Evolutionary conservation across 371 early-diverging fungal genomes (phyloP).

Genomic region (Circinella minor): DNA sequence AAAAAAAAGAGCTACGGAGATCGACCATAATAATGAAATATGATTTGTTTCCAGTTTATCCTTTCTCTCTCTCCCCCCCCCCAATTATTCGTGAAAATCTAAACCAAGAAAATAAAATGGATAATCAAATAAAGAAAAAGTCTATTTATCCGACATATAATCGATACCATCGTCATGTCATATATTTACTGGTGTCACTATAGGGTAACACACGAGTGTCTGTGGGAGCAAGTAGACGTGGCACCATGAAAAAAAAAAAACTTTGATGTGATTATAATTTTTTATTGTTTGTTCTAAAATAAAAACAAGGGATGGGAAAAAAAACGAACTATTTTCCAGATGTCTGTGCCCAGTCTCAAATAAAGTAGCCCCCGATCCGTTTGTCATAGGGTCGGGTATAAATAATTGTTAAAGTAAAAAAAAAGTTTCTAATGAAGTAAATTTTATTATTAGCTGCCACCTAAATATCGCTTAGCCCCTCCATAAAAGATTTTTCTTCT

Average conservation of each 20-base stretch:
- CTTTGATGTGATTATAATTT: not conserved
- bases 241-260: not conserved
- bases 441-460: constrained; percentile 2
- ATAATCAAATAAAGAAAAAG: too few relatives aligned
- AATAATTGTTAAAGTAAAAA: not conserved
- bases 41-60: too few relatives aligned
- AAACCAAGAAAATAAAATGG: too few relatives aligned
- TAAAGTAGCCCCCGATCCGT: constrained; percentile 8
- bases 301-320: not conserved
- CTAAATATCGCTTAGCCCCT: too few relatives aligned
- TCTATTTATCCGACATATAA: not conserved
- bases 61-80: too few relatives aligned
- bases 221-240: not conserved
- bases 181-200: not conserved
- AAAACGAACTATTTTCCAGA: not conserved
- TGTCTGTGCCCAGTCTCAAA: constrained; percentile 8
- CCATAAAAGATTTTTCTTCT: too few relatives aligned
- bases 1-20: too few relatives aligned
- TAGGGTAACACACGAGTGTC: not conserved
- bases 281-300: not conserved
- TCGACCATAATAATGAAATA: too few relatives aligned
- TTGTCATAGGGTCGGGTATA: constrained; percentile 7
- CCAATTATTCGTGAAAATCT: not conserved
- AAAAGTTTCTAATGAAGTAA: not conserved
- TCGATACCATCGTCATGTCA: not conserved